Percentiles rank a stretch among this genome's conserved stretches.
phyloP scores from a whole-genome alignment of 306 rosid species.

The Pyrus pyrifolia region DNA sequence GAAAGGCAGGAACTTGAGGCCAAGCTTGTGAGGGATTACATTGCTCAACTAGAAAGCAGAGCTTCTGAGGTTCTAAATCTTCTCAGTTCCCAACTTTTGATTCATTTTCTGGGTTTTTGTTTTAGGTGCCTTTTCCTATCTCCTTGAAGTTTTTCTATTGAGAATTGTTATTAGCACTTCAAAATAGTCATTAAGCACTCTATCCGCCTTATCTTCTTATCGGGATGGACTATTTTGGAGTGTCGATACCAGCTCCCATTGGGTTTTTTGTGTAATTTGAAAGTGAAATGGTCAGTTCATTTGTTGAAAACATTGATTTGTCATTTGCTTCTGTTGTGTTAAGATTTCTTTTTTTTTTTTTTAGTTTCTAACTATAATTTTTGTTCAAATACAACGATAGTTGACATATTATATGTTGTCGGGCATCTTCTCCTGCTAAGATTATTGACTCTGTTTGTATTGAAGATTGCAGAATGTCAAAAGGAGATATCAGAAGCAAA shows the following conservation, averaged over 20 bases:
- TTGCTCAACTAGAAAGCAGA: constrained; percentile 47
- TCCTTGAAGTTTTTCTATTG: too few species aligned
- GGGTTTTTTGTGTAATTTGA: background rate
- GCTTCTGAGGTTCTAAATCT: constrained; percentile 45
- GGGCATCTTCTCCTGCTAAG: background rate
- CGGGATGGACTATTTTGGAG: background rate
- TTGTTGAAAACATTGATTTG: background rate
- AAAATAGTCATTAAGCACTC: background rate
- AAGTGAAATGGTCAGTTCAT: background rate
- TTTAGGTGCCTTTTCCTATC: background rate
- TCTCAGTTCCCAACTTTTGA: background rate
- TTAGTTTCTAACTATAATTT: background rate
- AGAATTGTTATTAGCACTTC: too few species aligned
- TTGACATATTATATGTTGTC: background rate
- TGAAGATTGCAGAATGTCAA: constrained; percentile 74
- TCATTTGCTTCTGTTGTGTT: too few species aligned
- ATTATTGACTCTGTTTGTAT: background rate
- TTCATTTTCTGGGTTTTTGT: background rate
- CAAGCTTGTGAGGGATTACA: constrained; percentile 42
- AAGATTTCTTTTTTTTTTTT: too few species aligned
- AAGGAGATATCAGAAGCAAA: constrained; percentile 72
- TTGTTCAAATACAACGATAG: background rate
- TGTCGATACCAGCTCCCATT: background rate
- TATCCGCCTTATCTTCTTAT: background rate
- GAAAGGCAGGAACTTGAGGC: constrained; percentile 52